Percentiles rank a stretch among this genome's conserved stretches.
phyloP scores from a whole-genome alignment of 345 rosid genomes.

The Populus pruinosa region DNA sequence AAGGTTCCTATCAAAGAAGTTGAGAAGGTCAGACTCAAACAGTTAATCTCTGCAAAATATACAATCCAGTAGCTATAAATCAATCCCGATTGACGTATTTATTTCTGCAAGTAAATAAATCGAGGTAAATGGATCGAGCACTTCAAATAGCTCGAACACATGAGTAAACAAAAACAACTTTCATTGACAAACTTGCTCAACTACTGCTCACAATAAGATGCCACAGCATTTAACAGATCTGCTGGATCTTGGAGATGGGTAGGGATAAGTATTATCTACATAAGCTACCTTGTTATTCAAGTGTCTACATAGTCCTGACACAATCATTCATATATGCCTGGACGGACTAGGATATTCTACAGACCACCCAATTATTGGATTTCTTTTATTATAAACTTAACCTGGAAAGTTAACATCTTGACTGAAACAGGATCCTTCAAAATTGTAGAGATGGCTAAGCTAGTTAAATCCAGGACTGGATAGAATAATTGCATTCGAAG shows the following conservation, averaged over 20 bases:
- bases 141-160: background rate
- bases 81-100: no score
- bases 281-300: constrained; percentile 1
- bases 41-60: background rate
- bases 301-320: background rate
- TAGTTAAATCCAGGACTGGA: constrained; percentile 75
- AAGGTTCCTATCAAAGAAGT: no score
- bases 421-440: constrained; percentile 23
- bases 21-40: background rate
- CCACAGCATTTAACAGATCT: constrained; percentile 10
- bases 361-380: background rate
- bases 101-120: no score
- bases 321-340: background rate
- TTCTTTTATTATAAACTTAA: background rate
- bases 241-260: background rate
- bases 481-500: constrained; percentile 80
- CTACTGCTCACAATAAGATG: background rate
- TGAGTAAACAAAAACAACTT: background rate
- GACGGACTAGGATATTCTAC: no score
- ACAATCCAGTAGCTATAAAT: background rate
- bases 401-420: background rate
- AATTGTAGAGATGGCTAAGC: constrained; percentile 15
- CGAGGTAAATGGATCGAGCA: background rate
- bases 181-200: background rate
- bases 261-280: constrained; percentile 8